phyloP scores from a whole-genome alignment of 192 early-diverging fungal genomes.

The Chytriomyces confervae region DNA sequence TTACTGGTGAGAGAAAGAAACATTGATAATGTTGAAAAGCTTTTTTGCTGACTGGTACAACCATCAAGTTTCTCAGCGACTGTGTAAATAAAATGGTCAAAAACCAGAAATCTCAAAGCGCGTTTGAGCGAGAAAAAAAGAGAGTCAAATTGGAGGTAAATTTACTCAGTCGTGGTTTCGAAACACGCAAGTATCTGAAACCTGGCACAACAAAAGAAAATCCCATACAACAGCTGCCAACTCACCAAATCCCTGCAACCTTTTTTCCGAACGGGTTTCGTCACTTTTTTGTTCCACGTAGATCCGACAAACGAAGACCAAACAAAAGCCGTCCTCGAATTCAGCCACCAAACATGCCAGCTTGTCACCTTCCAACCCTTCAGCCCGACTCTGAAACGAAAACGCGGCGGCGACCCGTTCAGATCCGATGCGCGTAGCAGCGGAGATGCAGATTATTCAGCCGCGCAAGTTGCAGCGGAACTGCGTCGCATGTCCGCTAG shows the following conservation, averaged over 20 bases:
- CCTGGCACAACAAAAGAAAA: no score
- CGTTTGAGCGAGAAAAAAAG: neutral
- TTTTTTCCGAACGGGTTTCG: slow-evolving; percentile 25
- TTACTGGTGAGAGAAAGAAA: slow-evolving; percentile 24
- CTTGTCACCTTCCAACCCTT: slow-evolving; percentile 14
- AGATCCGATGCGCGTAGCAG: neutral
- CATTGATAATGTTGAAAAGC: no score
- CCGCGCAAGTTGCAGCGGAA: neutral
- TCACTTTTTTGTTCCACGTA: slow-evolving; percentile 31
- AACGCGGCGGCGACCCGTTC: neutral
- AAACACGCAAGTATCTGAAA: no score
- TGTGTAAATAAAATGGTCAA: slow-evolving; percentile 32
- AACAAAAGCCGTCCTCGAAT: slow-evolving; percentile 27
- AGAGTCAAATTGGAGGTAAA: neutral
- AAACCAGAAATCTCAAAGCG: slow-evolving; percentile 17
- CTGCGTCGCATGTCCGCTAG: neutral
- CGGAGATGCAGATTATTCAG: neutral
- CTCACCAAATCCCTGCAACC: slow-evolving; percentile 22
- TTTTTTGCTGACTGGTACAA: no score
- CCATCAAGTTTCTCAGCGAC: slow-evolving; percentile 12
- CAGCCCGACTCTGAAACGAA: neutral
- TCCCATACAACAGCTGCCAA: slow-evolving; percentile 33
- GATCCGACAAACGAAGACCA: slow-evolving; percentile 38
- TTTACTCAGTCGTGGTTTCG: no score
- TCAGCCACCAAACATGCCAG: slow-evolving; percentile 28